phyloP scores from a whole-genome alignment of 2,329 filamentous ascomycete genomes.

The Domatiomyces catenatus region DNA sequence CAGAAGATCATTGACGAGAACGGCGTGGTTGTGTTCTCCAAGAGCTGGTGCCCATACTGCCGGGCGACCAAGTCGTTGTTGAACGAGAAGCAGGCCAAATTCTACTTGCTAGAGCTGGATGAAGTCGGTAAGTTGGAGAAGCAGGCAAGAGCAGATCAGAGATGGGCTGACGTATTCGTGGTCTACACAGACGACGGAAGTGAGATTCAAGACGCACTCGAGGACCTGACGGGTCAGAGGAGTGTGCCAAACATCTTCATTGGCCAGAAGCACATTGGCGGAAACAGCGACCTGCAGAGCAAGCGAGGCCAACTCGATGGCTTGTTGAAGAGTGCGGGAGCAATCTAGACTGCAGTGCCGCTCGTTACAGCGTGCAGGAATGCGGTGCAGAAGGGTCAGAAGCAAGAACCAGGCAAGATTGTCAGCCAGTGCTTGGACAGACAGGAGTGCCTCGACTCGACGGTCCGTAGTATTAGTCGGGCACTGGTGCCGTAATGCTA shows the following conservation, averaged over 20 bases:
- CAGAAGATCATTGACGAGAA: conserved; percentile 80
- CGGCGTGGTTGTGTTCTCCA: conserved; percentile 86
- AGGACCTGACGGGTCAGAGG: conserved; percentile 64
- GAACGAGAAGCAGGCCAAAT: conserved; percentile 54
- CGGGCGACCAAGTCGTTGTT: conserved; percentile 60
- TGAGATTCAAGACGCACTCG: conserved; percentile 69
- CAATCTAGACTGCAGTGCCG: conserved; percentile 34
- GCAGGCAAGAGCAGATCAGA: not conserved
- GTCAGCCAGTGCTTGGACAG: too few relatives aligned
- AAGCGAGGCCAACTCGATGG: conserved; percentile 48
- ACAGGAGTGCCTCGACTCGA: too few relatives aligned
- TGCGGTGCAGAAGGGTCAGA: too few relatives aligned
- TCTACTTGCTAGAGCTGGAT: conserved; percentile 67
- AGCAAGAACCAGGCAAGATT: too few relatives aligned
- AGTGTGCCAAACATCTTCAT: conserved; percentile 97
- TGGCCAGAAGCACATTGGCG: conserved; percentile 76
- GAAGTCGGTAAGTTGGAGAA: conserved; percentile 50
- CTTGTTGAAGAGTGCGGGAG: conserved; percentile 50
- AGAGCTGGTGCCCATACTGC: conserved; percentile 95
- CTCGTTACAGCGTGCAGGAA: too few relatives aligned
- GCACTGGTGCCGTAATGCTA: too few relatives aligned
- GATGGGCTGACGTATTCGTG: not conserved
- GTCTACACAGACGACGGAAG: conserved; percentile 54
- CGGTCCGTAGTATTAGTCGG: too few relatives aligned
- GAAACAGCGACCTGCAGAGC: conserved; percentile 75